These are phyloP conservation scores for Hyphodiscus hymeniophilus DNA, from an alignment of 495 filamentous ascomycete genomes.

Conservation along the genomic window DNA sequence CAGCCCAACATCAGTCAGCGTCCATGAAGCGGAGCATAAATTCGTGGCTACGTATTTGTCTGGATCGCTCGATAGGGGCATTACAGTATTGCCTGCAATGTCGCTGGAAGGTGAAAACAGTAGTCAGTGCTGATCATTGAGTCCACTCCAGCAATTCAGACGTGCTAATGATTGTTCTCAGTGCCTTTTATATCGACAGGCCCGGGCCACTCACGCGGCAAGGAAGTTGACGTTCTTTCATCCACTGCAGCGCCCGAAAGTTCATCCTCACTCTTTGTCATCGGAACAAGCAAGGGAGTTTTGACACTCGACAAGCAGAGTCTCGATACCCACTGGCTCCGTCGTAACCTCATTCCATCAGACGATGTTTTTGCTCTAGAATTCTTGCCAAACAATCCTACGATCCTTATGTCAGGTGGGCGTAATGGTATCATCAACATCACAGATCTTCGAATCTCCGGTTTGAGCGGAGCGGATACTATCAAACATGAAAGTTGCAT, in stretches of 20 bases:
- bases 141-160: no score
- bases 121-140: no score
- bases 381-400: constrained; percentile 6
- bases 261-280: constrained; percentile 17
- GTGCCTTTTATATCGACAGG: constrained; percentile 1
- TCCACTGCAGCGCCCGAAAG: constrained; percentile 9
- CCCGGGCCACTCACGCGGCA: neutral
- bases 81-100: no score
- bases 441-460: constrained; percentile 15
- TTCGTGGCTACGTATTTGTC: neutral
- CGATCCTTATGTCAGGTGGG: constrained; percentile 17
- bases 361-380: constrained; percentile 18
- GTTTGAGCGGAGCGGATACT: constrained; percentile 1
- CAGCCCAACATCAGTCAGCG: no score
- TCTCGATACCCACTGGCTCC: constrained; percentile 7
- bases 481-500: constrained; percentile 20
- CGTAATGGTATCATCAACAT: constrained; percentile 16
- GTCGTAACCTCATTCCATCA: neutral
- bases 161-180: neutral
- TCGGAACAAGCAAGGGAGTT: constrained; percentile 16
- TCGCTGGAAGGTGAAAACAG: no score
- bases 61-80: no score
- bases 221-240: constrained; percentile 8
- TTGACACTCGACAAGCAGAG: constrained; percentile 7
- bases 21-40: neutral